phyloP scores from a whole-genome alignment of 2,329 filamentous ascomycete genomes.

The Microascus cirrosus region DNA sequence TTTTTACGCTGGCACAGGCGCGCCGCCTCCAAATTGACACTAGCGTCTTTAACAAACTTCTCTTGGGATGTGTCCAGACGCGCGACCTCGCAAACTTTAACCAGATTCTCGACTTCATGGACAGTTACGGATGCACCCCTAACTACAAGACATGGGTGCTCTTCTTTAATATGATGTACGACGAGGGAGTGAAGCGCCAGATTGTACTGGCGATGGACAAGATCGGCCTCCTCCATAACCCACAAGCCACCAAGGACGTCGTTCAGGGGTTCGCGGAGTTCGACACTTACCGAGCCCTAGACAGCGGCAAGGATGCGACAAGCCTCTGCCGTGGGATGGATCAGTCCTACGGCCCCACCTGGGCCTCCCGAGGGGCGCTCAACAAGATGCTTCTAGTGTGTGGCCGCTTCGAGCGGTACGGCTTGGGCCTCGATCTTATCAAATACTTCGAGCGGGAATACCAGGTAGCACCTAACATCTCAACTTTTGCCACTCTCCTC shows the following conservation, averaged over 20 bases:
- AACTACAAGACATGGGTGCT: constrained; percentile 35
- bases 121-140: constrained; percentile 22
- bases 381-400: constrained; percentile 30
- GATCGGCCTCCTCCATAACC: constrained; percentile 27
- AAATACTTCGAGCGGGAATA: neutral
- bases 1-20: constrained; percentile 25
- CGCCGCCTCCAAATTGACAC: constrained; percentile 30
- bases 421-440: neutral
- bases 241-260: constrained; percentile 22
- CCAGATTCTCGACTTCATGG: constrained; percentile 27
- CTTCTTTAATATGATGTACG: constrained; percentile 42
- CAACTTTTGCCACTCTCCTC: constrained; percentile 6
- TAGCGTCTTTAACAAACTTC: constrained; percentile 35
- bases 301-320: constrained; percentile 18
- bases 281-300: constrained; percentile 30
- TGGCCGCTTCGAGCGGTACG: constrained; percentile 21
- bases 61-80: constrained; percentile 25
- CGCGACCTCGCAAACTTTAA: constrained; percentile 31
- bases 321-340: constrained; percentile 27
- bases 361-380: constrained; percentile 25
- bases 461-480: neutral
- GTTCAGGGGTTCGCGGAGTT: constrained; percentile 29
- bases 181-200: constrained; percentile 40
- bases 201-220: constrained; percentile 34
- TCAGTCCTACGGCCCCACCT: constrained; percentile 31